phyloP scores from a whole-genome alignment of 352 stramenopile genomes.

The Globisporangium apiculatum region DNA sequence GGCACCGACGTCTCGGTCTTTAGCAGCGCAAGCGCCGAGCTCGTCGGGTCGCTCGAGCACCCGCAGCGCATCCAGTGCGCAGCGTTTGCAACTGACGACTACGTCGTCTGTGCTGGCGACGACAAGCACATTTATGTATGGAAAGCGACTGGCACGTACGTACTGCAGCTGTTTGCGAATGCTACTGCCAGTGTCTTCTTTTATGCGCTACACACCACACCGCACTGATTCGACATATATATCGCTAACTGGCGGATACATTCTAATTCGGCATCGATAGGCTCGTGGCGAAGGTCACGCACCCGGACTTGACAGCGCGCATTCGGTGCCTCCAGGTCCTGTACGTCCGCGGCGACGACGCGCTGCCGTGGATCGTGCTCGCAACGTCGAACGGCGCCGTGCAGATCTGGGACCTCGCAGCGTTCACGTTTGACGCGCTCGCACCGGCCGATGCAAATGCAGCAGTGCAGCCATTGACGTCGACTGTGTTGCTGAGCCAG shows the following conservation, averaged over 20 bases:
- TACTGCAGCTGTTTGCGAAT: slow-evolving; percentile 10
- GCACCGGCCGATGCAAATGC: slow-evolving; percentile 54
- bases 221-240: too few relatives aligned
- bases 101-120: slow-evolving; percentile 68
- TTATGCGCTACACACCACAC: too few relatives aligned
- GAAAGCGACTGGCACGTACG: slow-evolving; percentile 63
- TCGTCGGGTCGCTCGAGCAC: slow-evolving; percentile 61
- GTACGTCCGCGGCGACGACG: slow-evolving; percentile 47
- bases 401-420: slow-evolving; percentile 73
- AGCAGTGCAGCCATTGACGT: slow-evolving; percentile 41
- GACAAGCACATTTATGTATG: slow-evolving; percentile 83
- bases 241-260: background rate
- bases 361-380: slow-evolving; percentile 62
- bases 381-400: slow-evolving; percentile 70
- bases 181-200: background rate
- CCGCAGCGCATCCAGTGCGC: slow-evolving; percentile 69
- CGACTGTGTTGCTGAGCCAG: slow-evolving; percentile 63
- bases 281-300: slow-evolving; percentile 59
- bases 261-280: slow-evolving; percentile 11
- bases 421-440: slow-evolving; percentile 44
- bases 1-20: slow-evolving; percentile 74
- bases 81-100: slow-evolving; percentile 67
- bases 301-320: slow-evolving; percentile 53
- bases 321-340: slow-evolving; percentile 75
- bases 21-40: slow-evolving; percentile 64